These are phyloP conservation scores for Coffea eugenioides DNA, from an alignment of 257 asterid genomes.

Conservation along the genomic window DNA sequence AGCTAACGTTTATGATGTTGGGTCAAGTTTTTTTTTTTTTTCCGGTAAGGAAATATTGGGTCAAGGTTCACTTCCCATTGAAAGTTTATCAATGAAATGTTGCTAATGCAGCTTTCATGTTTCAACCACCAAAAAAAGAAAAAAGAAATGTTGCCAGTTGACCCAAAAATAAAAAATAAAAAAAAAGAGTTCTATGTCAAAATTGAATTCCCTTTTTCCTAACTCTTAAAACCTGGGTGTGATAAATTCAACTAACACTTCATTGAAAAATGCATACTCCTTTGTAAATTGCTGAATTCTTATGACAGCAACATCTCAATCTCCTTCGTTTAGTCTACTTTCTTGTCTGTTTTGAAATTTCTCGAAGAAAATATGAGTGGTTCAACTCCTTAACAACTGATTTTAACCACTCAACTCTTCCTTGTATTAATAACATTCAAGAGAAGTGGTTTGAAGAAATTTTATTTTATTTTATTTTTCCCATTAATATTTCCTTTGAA, in stretches of 20 bases:
- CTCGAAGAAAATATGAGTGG: conserved; percentile 15
- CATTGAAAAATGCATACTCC: neutral
- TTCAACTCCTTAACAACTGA: conserved; percentile 45
- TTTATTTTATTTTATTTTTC: neutral
- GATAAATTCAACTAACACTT: neutral
- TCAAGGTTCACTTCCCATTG: no score
- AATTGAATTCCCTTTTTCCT: no score
- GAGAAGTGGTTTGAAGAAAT: neutral
- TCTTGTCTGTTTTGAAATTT: neutral
- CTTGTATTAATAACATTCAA: neutral
- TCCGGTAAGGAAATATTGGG: no score
- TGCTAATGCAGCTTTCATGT: no score
- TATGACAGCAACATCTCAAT: neutral
- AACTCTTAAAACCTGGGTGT: neutral
- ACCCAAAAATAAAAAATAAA: no score
- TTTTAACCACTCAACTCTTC: conserved; percentile 34
- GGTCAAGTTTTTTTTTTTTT: no score
- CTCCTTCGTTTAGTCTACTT: neutral
- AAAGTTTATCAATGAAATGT: no score
- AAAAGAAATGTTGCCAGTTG: no score
- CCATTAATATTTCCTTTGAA: neutral
- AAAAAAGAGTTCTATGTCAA: no score
- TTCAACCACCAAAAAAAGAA: no score
- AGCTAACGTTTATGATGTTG: neutral
- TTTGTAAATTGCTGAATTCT: neutral